Evolutionary conservation across 75 land plant genomes (phyloP), one percentile per base, ranked within the genome.

Genomic region (Picea sitchensis): DNA sequence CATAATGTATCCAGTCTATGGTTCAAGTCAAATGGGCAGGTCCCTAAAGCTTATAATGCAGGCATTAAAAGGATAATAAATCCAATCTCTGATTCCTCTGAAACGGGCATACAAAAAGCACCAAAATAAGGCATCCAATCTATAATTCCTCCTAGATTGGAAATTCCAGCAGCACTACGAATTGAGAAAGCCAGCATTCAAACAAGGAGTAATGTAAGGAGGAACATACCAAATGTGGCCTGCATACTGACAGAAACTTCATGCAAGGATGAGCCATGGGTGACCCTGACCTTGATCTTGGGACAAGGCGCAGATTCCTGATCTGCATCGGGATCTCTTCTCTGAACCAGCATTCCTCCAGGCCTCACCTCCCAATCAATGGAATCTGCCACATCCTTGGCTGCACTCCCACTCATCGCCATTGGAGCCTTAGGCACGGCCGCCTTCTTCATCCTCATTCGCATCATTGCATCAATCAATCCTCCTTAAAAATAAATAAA

Each of bases 311-410:
- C 78, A 0, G 82, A 79, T 61, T 8, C 75, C 38, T 23, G 73
- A 61, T 83, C 83, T 2, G 87, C 73, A 3, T 84, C 90, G 1
- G 81, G 82, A 21, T 76, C 77, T 64, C 98, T 80, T 80, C 83
- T 93, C 90, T 96, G 98, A 2, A 96, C 98, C 78, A 96, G 85
- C 98, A 96, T 96, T 14, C 98, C 98, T 0, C 98, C 92, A 0
- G 98, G 98, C 76, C 96, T 68, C 59, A 96, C 61, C 82, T 96
- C 98, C 94, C 92, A 96, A 0, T 91, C 92, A 5, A 73, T 87
- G 9, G 84, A 30, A 23, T 72, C 84, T 15, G 62, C 82, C 74
- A 65, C 86, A 21, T 61, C 81, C 47, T 9, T 65, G 14, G 77
- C 65, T 77, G 79, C 62, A 18, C 62, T 47, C 13, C 76, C 82